Evolutionary conservation across 2,329 filamentous ascomycete species (phyloP), one percentile per base, ranked within the genome.

Genomic region (Ophiocordyceps sinensis): DNA sequence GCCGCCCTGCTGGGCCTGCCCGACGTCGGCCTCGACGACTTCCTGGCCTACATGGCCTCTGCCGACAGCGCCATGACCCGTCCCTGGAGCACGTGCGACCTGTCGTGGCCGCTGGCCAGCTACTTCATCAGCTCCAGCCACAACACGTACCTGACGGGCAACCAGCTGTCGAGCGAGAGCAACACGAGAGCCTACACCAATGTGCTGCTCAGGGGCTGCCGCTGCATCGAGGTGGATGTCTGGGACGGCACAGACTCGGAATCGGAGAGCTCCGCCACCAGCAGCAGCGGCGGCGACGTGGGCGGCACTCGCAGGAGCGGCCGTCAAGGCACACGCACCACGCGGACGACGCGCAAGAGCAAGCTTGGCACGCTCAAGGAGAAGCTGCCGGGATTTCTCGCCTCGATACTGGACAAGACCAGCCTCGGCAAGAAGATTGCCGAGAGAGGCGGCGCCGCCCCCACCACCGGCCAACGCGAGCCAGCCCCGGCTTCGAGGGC

Each of bases 121-220:
- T 95, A 95, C 62, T 94, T 86, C 62, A 85, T 95, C 56, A 93
- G 82, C 47, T 94, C 85, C 51, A 94, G 87, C 43, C 88, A 95
- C 68, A 95, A 95, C 62, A 95, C 88, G 0, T 95, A 95, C 51
- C 74, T 95, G 19, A 76, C 87, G 2, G 88, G 88, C 21, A 84
- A 89, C 55, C 88, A 95, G 65, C 77, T 94, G 13, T 85, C 76
- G 45, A 89, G 86, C 50, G 77, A 82, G 45, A 91, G 86, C 40
- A 93, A 87, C 56, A 86, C 85, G 0, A 83, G 87, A 49, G 83
- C 85, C 3, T 95, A 95, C 66, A 85, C 85, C 49, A 80, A 80
- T 39, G 85, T 88, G 10, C 67, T 95, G 43, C 74, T 86, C 50
- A 78, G 85, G 40, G 87, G 86, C 2, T 94, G 88, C 52, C 80